Evolutionary conservation across 768 basidiomycete species (phyloP).

Genomic region (Suillus spraguei): DNA sequence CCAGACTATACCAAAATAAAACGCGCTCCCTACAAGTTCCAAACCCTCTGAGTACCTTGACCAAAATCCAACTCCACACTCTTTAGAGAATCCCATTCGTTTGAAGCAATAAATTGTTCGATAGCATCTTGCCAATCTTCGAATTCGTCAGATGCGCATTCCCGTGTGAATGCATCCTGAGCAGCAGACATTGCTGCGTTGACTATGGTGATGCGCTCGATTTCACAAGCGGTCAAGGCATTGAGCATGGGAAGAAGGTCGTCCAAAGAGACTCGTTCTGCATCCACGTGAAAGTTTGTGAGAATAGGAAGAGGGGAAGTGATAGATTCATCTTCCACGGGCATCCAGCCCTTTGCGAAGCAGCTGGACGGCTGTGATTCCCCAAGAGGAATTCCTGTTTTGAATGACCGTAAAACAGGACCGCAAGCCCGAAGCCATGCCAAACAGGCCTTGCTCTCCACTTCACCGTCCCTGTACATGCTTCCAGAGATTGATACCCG

Average conservation of each 20-base stretch:
- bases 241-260: constrained; percentile 26
- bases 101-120: constrained; percentile 21
- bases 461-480: constrained; percentile 26
- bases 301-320: constrained; percentile 16
- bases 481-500: constrained; percentile 31
- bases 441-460: constrained; percentile 26
- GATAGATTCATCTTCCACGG: neutral
- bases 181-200: neutral
- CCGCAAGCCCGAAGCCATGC: constrained; percentile 30
- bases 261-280: constrained; percentile 26
- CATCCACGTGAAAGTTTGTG: constrained; percentile 27
- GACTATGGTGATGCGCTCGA: constrained; percentile 26
- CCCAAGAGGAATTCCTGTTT: constrained; percentile 27
- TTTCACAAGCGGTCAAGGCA: constrained; percentile 17
- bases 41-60: constrained; percentile 21
- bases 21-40: constrained; percentile 22
- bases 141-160: constrained; percentile 36
- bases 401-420: constrained; percentile 21
- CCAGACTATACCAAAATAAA: neutral
- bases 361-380: constrained; percentile 9
- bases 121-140: constrained; percentile 28
- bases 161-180: constrained; percentile 28
- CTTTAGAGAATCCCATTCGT: constrained; percentile 22
- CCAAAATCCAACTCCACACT: constrained; percentile 22
- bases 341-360: neutral